Evolutionary conservation across 768 basidiomycete species (phyloP).

Genomic region (Phylloporus sp.): DNA sequence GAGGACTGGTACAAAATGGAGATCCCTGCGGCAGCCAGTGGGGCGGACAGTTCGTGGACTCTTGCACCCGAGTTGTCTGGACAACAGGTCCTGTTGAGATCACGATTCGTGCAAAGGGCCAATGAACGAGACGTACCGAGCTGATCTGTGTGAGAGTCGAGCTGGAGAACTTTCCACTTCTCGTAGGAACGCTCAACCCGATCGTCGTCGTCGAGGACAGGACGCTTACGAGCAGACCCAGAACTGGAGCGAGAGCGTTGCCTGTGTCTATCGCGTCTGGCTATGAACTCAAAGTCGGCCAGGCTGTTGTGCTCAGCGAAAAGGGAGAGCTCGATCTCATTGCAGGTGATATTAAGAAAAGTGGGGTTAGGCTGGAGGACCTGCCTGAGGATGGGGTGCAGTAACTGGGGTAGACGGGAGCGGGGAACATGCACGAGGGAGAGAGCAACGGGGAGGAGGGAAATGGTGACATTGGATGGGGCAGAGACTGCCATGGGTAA

Average conservation of each 20-base stretch:
- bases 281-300: constrained; percentile 58
- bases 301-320: constrained; percentile 61
- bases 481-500: constrained; percentile 22
- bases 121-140: constrained; percentile 43
- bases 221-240: constrained; percentile 24
- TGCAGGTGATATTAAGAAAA: constrained; percentile 74
- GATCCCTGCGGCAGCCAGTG: constrained; percentile 71
- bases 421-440: constrained; percentile 75
- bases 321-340: constrained; percentile 73
- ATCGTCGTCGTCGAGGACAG: constrained; percentile 36
- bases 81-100: constrained; percentile 5
- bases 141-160: constrained; percentile 73
- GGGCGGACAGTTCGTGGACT: constrained; percentile 72
- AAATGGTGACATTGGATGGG: constrained; percentile 49
- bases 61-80: constrained; percentile 68
- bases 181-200: constrained; percentile 66
- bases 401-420: constrained; percentile 54
- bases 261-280: constrained; percentile 51
- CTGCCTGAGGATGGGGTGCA: constrained; percentile 61
- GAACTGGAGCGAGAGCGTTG: constrained; percentile 42
- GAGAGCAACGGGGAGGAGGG: constrained; percentile 67
- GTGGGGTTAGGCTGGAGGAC: constrained; percentile 62
- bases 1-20: constrained; percentile 82
- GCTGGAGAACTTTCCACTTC: constrained; percentile 75
- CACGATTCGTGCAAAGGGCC: not conserved